These are phyloP conservation scores for Thecaphora thlaspeos DNA, from an alignment of 1,284 basidiomycete species.

Conservation along the genomic window DNA sequence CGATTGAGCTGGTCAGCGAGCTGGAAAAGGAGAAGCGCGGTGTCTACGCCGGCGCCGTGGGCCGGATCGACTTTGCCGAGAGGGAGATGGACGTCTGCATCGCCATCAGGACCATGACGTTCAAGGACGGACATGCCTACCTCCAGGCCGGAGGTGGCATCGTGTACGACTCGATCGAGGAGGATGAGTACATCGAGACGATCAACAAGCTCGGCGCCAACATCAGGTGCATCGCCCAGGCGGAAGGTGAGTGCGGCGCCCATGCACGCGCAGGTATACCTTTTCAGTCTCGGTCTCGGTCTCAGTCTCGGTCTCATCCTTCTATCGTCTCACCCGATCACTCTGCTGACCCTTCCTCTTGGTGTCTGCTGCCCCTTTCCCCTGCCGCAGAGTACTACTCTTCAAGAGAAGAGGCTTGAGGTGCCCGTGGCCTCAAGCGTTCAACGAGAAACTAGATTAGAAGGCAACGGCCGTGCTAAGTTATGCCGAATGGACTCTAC, in stretches of 20 bases:
- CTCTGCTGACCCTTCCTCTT: too few species aligned
- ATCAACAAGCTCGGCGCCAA: constrained; percentile 92
- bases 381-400: too few species aligned
- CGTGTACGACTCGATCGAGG: constrained; percentile 93
- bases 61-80: constrained; percentile 90
- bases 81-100: constrained; percentile 98
- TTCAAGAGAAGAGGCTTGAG: too few species aligned
- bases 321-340: too few species aligned
- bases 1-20: constrained; percentile 85
- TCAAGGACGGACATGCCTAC: constrained; percentile 89
- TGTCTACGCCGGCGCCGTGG: constrained; percentile 95
- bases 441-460: too few species aligned
- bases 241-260: constrained; percentile 63
- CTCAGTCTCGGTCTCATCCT: too few species aligned
- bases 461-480: too few species aligned
- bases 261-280: too few species aligned
- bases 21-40: constrained; percentile 87
- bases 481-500: too few species aligned
- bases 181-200: constrained; percentile 94
- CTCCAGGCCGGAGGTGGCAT: constrained; percentile 91
- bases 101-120: constrained; percentile 96
- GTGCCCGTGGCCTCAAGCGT: too few species aligned
- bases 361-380: too few species aligned
- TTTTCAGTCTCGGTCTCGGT: too few species aligned
- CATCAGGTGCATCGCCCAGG: constrained; percentile 76